Base-by-base conservation (phyloP, 495 filamentous ascomycete genomes). In the Astrothelium subdiscretum region DNA sequence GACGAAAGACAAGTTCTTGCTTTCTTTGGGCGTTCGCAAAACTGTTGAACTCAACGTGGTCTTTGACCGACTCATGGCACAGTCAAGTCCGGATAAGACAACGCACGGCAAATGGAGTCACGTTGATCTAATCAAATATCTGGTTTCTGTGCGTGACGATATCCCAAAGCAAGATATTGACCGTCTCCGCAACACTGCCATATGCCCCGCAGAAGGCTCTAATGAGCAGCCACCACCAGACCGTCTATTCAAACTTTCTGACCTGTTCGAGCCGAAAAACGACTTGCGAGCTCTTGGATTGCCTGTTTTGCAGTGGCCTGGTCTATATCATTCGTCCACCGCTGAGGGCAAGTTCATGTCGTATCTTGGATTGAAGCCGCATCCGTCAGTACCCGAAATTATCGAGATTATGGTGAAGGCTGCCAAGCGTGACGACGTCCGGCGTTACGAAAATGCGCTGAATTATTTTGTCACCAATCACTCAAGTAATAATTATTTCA, bases 31-130 rank as follows among this genome's bases (percentile, higher is more conserved):
- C 0, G 92, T 92, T n/a, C 79, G 84, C 26, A 87, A 86, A 69
- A 97, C 94, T 0, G 84, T 99, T 26, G 94, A 97, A 59, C 79
- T 99, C 13, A 89, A 88, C 52, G 90, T 96, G 24, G 91, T 99
- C 26, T 97, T 97, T 67, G 87, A 89, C 40, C 83, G 95, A 42
- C 80, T 98, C 59, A 80, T 96, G 68, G 81, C 80, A 62, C 69
- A 73, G 20, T 67, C 77, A 1, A 75, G 74, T 2, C 73, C 80
- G 4, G 76, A 59, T 72, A 71, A 38, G 67, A 72, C n/a, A 59
- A 70, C 44, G 72, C 67, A n/a, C 62, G 60, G 67, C 20, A 90
- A 87, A 78, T 96, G 88, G 90, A 95, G 86, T 66, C 94, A 97
- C 71, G 85, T 95, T 52, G 92, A 97, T 66, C 79, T 99, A 18